A percentile compares a stretch with the other conserved stretches of the same genome.
Conservation (phyloP, 208 protist species). For the Wallacemonas rigidus region DNA sequence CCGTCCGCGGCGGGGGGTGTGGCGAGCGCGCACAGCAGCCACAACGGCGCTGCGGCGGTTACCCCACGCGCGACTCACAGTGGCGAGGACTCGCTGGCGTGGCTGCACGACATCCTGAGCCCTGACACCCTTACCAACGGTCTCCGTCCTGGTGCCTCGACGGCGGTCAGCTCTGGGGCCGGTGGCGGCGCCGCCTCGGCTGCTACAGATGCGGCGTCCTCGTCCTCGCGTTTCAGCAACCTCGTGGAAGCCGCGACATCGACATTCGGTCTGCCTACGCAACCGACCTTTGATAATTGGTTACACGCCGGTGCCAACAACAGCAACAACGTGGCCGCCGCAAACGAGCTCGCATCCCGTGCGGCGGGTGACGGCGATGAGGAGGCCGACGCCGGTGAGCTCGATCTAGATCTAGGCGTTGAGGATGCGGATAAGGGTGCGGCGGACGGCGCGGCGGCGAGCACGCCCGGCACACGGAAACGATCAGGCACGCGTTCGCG, state of each 20-base stretch:
- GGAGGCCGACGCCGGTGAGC: conserved; percentile 16
- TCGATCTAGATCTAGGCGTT: conserved; percentile 7
- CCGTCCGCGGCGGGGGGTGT: too few relatives aligned
- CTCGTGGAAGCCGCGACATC: not conserved
- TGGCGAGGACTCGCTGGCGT: conserved; percentile 71
- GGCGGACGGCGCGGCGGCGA: not conserved
- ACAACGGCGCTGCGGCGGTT: not conserved
- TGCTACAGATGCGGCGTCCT: not conserved
- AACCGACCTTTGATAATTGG: not conserved
- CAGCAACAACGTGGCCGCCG: not conserved
- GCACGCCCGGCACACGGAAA: not conserved
- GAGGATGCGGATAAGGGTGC: conserved; percentile 9
- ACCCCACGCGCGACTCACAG: conserved; percentile 17
- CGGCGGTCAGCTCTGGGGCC: not conserved
- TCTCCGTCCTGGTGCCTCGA: conserved; percentile 4
- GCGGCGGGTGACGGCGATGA: conserved; percentile 8
- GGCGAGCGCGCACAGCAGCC: not conserved
- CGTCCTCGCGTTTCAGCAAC: conserved; percentile 6
- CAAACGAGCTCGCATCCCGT: not conserved
- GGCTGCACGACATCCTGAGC: conserved; percentile 82
- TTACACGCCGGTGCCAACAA: not conserved
- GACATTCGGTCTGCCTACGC: conserved; percentile 5
- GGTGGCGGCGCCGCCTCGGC: not conserved
- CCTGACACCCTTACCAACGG: conserved; percentile 42
- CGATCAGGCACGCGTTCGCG: too few relatives aligned